Percentiles rank a stretch among this genome's conserved stretches.
These are phyloP conservation scores for Curvularia sp. DNA, from an alignment of 2,329 filamentous ascomycete genomes.

Conservation along the genomic window DNA sequence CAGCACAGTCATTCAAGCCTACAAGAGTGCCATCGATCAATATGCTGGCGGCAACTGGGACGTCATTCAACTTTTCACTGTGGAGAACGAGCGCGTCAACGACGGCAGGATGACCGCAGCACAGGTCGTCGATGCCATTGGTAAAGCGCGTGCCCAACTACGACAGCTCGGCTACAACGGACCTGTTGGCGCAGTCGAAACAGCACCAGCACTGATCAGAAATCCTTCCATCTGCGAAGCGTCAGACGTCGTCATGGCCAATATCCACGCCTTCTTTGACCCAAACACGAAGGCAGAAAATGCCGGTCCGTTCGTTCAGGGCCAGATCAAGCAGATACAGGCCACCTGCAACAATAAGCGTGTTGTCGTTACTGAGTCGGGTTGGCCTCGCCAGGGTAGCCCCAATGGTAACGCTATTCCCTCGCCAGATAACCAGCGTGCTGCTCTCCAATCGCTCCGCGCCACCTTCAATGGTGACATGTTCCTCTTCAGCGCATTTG, in stretches of 20 bases:
- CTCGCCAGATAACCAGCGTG: slow-evolving; percentile 68
- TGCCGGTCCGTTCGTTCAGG: slow-evolving; percentile 71
- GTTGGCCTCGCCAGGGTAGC: slow-evolving; percentile 77
- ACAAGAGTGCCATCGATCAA: slow-evolving; percentile 63
- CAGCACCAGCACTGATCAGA: slow-evolving; percentile 70
- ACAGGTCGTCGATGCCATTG: slow-evolving; percentile 66
- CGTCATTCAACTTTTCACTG: slow-evolving; percentile 71
- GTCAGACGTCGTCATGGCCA: slow-evolving; percentile 81
- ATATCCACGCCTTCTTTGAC: slow-evolving; percentile 87
- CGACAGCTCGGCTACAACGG: slow-evolving; percentile 71
- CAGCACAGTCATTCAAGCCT: slow-evolving; percentile 63
- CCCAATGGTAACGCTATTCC: slow-evolving; percentile 74
- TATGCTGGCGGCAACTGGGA: slow-evolving; percentile 66
- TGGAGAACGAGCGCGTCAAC: slow-evolving; percentile 81
- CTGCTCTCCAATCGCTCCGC: slow-evolving; percentile 71
- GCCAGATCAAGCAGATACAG: slow-evolving; percentile 60
- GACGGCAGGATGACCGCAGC: slow-evolving; percentile 57
- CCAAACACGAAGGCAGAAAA: slow-evolving; percentile 63
- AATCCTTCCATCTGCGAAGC: slow-evolving; percentile 73
- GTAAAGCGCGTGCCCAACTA: slow-evolving; percentile 64
- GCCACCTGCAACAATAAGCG: slow-evolving; percentile 62
- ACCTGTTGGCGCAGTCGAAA: slow-evolving; percentile 81
- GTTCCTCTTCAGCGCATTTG: slow-evolving; percentile 79
- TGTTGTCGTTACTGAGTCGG: slow-evolving; percentile 79
- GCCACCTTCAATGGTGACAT: slow-evolving; percentile 64